phyloP scores from a whole-genome alignment of 805 yeast genomes.

The Sugiyamaella floridensis region DNA sequence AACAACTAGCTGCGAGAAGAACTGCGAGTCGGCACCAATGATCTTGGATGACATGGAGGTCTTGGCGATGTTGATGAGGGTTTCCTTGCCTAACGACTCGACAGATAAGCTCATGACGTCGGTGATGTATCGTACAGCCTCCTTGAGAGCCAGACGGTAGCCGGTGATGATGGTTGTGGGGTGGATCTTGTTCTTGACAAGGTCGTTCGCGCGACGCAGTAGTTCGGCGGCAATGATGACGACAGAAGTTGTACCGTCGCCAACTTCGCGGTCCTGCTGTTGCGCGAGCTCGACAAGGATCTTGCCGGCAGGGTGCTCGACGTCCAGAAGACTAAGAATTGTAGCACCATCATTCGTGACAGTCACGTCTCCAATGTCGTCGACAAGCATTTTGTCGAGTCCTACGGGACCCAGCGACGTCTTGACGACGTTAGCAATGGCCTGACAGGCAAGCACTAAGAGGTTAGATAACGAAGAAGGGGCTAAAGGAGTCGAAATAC shows the following conservation, averaged over 20 bases:
- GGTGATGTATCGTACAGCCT: slow-evolving; percentile 78
- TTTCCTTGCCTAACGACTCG: slow-evolving; percentile 70
- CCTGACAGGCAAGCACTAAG: slow-evolving; percentile 72
- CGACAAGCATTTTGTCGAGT: slow-evolving; percentile 95
- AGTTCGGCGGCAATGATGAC: slow-evolving; percentile 93
- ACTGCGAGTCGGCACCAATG: slow-evolving; percentile 88
- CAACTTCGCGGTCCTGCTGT: slow-evolving; percentile 98
- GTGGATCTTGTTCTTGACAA: slow-evolving; percentile 88
- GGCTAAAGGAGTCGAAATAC: not conserved
- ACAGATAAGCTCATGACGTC: slow-evolving; percentile 81
- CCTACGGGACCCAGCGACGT: slow-evolving; percentile 98
- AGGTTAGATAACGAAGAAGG: not conserved
- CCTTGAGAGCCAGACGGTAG: slow-evolving; percentile 85
- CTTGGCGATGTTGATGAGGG: slow-evolving; percentile 84
- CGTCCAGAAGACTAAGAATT: slow-evolving; percentile 80
- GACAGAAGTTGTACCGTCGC: slow-evolving; percentile 97
- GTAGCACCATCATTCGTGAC: slow-evolving; percentile 99
- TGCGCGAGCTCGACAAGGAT: slow-evolving; percentile 95
- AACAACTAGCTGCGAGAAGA: slow-evolving; percentile 84
- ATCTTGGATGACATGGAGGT: slow-evolving; percentile 96
- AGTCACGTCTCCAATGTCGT: slow-evolving; percentile 97
- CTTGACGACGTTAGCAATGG: slow-evolving; percentile 78
- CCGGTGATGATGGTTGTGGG: slow-evolving; percentile 98
- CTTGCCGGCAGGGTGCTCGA: slow-evolving; percentile 98
- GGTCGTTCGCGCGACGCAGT: slow-evolving; percentile 84